Conservation (phyloP, 371 early-diverging fungal species). For the Lichtheimia corymbifera region DNA sequence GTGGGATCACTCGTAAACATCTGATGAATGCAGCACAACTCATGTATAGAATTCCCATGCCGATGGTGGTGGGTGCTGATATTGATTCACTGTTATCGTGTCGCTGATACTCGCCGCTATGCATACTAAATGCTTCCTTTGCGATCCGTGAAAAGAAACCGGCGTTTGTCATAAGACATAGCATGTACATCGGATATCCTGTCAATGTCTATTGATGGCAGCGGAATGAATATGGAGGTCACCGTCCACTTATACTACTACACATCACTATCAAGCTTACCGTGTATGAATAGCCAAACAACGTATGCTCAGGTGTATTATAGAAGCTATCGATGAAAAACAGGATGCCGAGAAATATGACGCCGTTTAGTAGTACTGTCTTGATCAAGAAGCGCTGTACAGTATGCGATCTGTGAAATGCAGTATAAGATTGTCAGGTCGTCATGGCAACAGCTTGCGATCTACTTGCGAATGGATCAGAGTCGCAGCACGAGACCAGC, state of each 20-base stretch:
- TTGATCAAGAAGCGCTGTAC: slow-evolving; percentile 38
- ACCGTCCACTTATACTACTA: background rate
- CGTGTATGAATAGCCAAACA: slow-evolving; percentile 44
- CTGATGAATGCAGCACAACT: slow-evolving; percentile 39
- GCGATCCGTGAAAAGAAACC: slow-evolving; percentile 40
- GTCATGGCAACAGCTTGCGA: background rate
- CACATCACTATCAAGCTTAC: slow-evolving; percentile 16
- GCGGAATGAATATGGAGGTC: background rate
- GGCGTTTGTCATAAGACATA: slow-evolving; percentile 43
- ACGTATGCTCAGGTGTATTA: slow-evolving; percentile 30
- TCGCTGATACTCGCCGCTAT: slow-evolving; percentile 11
- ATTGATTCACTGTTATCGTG: slow-evolving; percentile 6
- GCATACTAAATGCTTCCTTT: slow-evolving; percentile 28
- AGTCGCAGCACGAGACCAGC: slow-evolving; percentile 32
- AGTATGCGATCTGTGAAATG: slow-evolving; percentile 25
- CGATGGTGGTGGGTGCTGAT: slow-evolving; percentile 28
- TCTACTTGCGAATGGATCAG: slow-evolving; percentile 32
- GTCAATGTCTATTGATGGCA: slow-evolving; percentile 32
- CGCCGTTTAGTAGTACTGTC: slow-evolving; percentile 35
- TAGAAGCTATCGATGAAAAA: slow-evolving; percentile 35
- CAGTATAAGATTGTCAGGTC: background rate
- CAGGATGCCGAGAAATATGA: slow-evolving; percentile 36
- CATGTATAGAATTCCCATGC: slow-evolving; percentile 40
- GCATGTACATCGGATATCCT: slow-evolving; percentile 50
- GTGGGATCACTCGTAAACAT: slow-evolving; percentile 32